Base-by-base conservation (phyloP, 805 yeast species). In the Lachancea cidri region DNA sequence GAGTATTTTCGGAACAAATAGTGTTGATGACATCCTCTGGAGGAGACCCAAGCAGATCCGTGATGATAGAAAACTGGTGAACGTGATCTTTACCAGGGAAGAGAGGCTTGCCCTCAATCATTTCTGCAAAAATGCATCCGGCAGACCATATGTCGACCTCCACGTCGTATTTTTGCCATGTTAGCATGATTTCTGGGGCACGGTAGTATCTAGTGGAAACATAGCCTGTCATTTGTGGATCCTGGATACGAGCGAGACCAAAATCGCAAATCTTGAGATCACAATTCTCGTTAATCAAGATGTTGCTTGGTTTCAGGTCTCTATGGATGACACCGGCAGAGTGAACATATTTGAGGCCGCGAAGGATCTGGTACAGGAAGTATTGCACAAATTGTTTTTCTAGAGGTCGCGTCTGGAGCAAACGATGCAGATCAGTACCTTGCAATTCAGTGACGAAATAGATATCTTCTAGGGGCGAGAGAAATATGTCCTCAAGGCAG, bases 31-130 rank as follows among this genome's bases (percentile, higher is more conserved):
- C 98, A 58, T 93, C 98, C 35, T 79, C 79, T 3, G 98, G 98
- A 3, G 98, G 99, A 2, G 95, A 83, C 0, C 99, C 99, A 47
- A 93, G 72, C 45, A 93, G 73, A 67, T 93, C 98, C 8, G 98
- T 93, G 53, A 93, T 93, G 58, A 93, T 93, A 29, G 95, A 83
- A 60, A 93, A 93, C 71, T 93, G 99, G 65, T 93, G 96, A 41
- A 93, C 97, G 61, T 93, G 98, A 63, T 94, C 98, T 60, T 86
- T 87, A 36, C 98, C 98, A 1, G 98, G 98, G 74, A 91, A 91
- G 34, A 91, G 72, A 2, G 98, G 98, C 64, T 86, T 87, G 7
- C 96, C 96, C 62, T 89, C 96, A 51, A 91, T 84, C 96, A 91
- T 91, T 63, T 91, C 98, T 6, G 97, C 93, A 57, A 91, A 85